Evolutionary conservation across 805 yeast species (phyloP), one percentile per base, ranked within the genome.

Genomic region (Lipomyces sp.): DNA sequence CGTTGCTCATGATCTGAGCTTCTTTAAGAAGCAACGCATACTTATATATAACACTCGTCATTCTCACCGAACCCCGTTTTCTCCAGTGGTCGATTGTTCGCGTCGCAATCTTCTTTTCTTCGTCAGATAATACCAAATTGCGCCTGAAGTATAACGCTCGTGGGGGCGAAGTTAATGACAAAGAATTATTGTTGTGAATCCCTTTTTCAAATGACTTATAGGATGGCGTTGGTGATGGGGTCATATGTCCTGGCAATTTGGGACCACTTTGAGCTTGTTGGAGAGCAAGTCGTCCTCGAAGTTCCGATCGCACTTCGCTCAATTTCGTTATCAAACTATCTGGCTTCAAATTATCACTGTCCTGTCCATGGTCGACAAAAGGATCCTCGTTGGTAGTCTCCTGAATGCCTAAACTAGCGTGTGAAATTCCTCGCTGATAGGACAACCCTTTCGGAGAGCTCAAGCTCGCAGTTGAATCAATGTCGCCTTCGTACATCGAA

Each of bases 1-100:
- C 53, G 55, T 67, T 45, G 56, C 68, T 41, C 73, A 73, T 44
- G 60, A 69, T 63, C 65, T 70, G 49, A 67, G 73, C 47, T 58
- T 55, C 54, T 41, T 49, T 53, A 31, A 55, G 48, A 8, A 54
- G 46, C 19, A 44, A 18, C 4, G 59, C 49, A 22, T 47, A 29
- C n/a, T 53, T 43, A 39, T 41, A 53, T 11, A 53, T 38, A 22
- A 51, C 45, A 19, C 53, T 55, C 4, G 45, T 22, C 59, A 55
- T 57, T 31, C 53, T 28, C 35, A 55, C 21, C 22, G 34, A 13
- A 14, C 46, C 56, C 10, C n/a, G 42, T 4, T 26, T 41, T 18
- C 37, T 28, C 57, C 57, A 53, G 28, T 13, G 24, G 6, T 32
- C 23, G n/a, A 48, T 32, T n/a, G 33, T 43, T 19, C 33, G 43